Conservation (phyloP, 306 rosid genomes). For the Chamaecrista fasciculata region DNA sequence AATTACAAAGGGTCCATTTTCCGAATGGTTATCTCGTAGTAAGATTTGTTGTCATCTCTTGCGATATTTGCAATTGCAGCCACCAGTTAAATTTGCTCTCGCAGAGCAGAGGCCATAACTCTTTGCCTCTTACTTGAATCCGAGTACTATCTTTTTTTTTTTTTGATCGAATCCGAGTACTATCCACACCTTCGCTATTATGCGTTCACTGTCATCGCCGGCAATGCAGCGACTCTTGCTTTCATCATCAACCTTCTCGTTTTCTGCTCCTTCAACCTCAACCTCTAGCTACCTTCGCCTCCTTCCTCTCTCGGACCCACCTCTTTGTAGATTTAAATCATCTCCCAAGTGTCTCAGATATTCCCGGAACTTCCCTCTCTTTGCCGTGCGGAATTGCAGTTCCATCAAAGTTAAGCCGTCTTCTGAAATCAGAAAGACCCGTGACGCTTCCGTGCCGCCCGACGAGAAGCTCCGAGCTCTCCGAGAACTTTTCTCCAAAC, state of each 20-base stretch:
- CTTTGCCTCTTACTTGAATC: neutral
- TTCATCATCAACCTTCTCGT: conserved; percentile 28
- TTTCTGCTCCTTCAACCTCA: conserved; percentile 32
- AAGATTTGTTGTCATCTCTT: neutral
- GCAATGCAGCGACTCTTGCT: conserved; percentile 40
- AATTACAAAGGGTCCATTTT: too few relatives aligned
- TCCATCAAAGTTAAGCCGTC: conserved; percentile 73
- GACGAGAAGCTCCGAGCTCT: conserved; percentile 71
- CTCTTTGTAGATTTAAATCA: conserved; percentile 30
- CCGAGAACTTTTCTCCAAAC: conserved; percentile 65
- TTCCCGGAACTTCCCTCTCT: conserved; percentile 25
- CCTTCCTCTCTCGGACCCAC: conserved; percentile 36
- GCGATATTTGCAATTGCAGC: neutral
- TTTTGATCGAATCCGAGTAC: too few relatives aligned
- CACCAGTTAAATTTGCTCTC: neutral
- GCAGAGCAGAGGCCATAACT: too few relatives aligned
- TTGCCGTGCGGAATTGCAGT: conserved; percentile 50
- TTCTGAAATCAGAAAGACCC: conserved; percentile 47
- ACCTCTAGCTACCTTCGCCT: conserved; percentile 27
- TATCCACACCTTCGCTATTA: conserved; percentile 14
- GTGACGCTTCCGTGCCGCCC: conserved; percentile 33
- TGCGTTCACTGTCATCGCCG: conserved; percentile 49
- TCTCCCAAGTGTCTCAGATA: conserved; percentile 26
- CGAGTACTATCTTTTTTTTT: neutral
- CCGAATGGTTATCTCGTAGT: too few relatives aligned